A percentile compares a stretch with the other conserved stretches of the same genome.
phyloP scores from a whole-genome alignment of 2,329 filamentous ascomycete species.

The Fusarium avenaceum region DNA sequence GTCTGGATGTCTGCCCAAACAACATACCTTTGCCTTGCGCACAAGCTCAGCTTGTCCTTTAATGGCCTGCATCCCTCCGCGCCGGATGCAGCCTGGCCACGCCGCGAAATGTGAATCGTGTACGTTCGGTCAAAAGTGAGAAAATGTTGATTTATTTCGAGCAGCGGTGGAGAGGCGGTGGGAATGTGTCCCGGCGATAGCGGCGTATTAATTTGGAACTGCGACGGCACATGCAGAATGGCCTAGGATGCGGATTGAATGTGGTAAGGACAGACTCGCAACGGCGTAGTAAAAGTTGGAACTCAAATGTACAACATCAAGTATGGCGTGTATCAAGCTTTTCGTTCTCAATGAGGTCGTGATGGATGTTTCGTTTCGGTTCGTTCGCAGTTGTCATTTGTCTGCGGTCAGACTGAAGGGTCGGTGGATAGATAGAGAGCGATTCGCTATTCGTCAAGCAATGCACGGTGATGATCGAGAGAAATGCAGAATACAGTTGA shows the following conservation, averaged over 20 bases:
- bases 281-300: background rate
- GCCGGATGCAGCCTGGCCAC: conserved; percentile 45
- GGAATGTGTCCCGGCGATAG: conserved; percentile 37
- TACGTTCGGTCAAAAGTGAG: conserved; percentile 11
- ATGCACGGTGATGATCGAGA: conserved; percentile 4
- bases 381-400: conserved; percentile 27
- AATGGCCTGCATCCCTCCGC: conserved; percentile 65
- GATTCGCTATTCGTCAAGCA: conserved; percentile 15
- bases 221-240: conserved; percentile 42
- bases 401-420: conserved; percentile 30
- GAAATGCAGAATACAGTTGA: background rate
- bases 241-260: conserved; percentile 21
- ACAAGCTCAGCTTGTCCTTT: conserved; percentile 71
- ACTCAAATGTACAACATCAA: conserved; percentile 4
- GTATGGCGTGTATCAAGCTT: conserved; percentile 6
- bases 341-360: conserved; percentile 19
- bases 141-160: conserved; percentile 20
- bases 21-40: conserved; percentile 71
- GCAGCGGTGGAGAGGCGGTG: conserved; percentile 19
- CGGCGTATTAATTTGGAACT: conserved; percentile 39
- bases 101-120: conserved; percentile 26
- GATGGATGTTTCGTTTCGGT: conserved; percentile 36
- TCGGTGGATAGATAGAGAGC: background rate
- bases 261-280: conserved; percentile 26
- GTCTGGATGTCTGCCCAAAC: background rate